A percentile compares a stretch with the other conserved stretches of the same genome.
phyloP scores from a whole-genome alignment of 1,139 yeast genomes.

The Taphrina deformans region DNA sequence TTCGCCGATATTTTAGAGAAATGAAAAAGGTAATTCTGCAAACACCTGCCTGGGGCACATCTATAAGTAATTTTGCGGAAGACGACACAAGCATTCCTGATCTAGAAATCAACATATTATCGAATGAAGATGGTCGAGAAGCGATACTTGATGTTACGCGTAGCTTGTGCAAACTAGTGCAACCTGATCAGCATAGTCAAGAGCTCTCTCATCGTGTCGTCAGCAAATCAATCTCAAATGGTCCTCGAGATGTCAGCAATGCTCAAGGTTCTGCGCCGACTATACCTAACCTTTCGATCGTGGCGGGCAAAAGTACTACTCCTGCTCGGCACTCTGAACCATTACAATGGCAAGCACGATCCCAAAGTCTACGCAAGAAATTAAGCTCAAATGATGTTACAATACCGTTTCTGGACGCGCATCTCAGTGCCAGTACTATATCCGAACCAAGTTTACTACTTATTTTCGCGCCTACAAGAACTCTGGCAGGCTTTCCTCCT shows the following conservation, averaged over 20 bases:
- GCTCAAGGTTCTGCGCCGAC: not conserved
- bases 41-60: conserved; percentile 26
- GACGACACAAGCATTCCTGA: conserved; percentile 44
- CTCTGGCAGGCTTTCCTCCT: conserved; percentile 94
- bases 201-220: not conserved
- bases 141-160: conserved; percentile 84
- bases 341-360: not conserved
- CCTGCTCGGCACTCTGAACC: not conserved
- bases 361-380: not conserved
- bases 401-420: conserved; percentile 29
- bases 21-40: conserved; percentile 10
- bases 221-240: not conserved
- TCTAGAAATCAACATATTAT: conserved; percentile 65
- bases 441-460: conserved; percentile 86
- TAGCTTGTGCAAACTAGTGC: conserved; percentile 77
- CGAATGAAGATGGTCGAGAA: conserved; percentile 82
- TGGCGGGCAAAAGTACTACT: conserved; percentile 44
- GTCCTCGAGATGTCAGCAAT: conserved; percentile 46
- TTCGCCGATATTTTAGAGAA: conserved; percentile 25
- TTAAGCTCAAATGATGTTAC: conserved; percentile 9
- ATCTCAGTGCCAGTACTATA: conserved; percentile 48
- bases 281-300: not conserved
- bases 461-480: conserved; percentile 79
- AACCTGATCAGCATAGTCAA: conserved; percentile 51
- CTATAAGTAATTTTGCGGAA: not conserved